These are phyloP conservation scores for Periconia macrospinosa DNA, from an alignment of 2,329 filamentous ascomycete species.

Conservation along the genomic window DNA sequence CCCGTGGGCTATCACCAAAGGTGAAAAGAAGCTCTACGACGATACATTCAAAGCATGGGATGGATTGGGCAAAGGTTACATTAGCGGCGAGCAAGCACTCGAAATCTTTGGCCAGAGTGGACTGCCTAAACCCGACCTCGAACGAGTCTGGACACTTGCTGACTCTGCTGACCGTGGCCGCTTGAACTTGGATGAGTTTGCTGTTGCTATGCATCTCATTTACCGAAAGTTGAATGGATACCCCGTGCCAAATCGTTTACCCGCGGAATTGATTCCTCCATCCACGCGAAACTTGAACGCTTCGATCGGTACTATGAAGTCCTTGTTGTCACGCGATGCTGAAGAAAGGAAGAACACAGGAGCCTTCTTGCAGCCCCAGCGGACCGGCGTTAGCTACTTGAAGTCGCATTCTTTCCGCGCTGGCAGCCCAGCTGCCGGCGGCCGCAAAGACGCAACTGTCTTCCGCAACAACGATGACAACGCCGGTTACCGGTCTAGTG, in stretches of 20 bases:
- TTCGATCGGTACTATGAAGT: conserved; percentile 91
- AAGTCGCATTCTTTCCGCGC: conserved; percentile 91
- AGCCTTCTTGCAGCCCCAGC: conserved; percentile 87
- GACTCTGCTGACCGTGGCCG: conserved; percentile 94
- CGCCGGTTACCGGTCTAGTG: conserved; percentile 87
- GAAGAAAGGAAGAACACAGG: conserved; percentile 87
- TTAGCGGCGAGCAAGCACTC: conserved; percentile 88
- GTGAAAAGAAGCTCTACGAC: conserved; percentile 97
- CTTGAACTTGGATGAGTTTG: conserved; percentile 94
- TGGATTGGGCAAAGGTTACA: conserved; percentile 87
- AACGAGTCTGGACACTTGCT: conserved; percentile 91
- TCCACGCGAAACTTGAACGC: conserved; percentile 92
- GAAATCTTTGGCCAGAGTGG: conserved; percentile 98
- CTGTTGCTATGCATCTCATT: conserved; percentile 98
- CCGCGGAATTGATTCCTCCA: conserved; percentile 89
- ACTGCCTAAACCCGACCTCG: conserved; percentile 84
- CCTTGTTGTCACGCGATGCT: conserved; percentile 84
- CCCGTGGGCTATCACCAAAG: conserved; percentile 98
- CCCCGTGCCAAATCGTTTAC: conserved; percentile 82
- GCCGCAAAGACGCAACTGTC: conserved; percentile 90
- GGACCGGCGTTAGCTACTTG: conserved; percentile 96
- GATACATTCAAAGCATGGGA: conserved; percentile 96
- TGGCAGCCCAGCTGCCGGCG: conserved; percentile 58
- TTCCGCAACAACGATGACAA: conserved; percentile 97
- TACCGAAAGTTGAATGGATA: conserved; percentile 97